Evolutionary conservation across 768 basidiomycete genomes (phyloP), one percentile per base, ranked within the genome.

Genomic region (Krasilnikovozyma curviuscula): DNA sequence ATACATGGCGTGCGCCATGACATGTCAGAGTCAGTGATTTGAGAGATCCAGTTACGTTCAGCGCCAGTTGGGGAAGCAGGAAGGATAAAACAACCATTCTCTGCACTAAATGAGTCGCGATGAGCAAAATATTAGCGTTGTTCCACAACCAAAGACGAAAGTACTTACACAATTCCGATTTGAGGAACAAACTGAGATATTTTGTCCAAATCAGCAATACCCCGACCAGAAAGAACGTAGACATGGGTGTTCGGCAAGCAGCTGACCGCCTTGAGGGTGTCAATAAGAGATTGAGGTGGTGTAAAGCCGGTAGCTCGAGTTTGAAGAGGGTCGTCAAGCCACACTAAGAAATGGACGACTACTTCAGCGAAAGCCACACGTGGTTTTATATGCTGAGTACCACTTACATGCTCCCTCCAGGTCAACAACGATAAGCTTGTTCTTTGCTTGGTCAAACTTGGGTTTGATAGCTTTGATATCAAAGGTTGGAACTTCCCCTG

Each of bases 21-120:
- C 58, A 83, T 62, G 61, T 84, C 81, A 56, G 78, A 71, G 57
- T 78, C 80, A 0, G 75, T 67, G 4, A 85, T 79, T 76, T 83
- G 80, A 55, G 76, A 79, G 52, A 82, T 71, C 85, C 85, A 88
- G 34, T 72, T 62, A 14, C 66, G 59, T 8, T 50, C 54, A 53
- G 63, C 28, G 44, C 52, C 60, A 14, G 50, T 49, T 9, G 46
- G 52, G 0, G 64, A 60, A 30, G 66, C 69, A 3, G 77, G 73
- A 66, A 76, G 80, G 58, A 85, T 73, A 60, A 76, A 86, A 61
- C 84, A 86, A 1, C 84, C 84, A 51, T 88, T 84, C 68, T 88
- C 85, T 0, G 83, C 82, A 1, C 78, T 80, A 46, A 21, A 21
- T 19, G 27, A n/a, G 13, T 9, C 25, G 28, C 18, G 21, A 28